Evolutionary conservation across 495 filamentous ascomycete species (phyloP), one percentile per base, ranked within the genome.

Genomic region (Letharia lupina): DNA sequence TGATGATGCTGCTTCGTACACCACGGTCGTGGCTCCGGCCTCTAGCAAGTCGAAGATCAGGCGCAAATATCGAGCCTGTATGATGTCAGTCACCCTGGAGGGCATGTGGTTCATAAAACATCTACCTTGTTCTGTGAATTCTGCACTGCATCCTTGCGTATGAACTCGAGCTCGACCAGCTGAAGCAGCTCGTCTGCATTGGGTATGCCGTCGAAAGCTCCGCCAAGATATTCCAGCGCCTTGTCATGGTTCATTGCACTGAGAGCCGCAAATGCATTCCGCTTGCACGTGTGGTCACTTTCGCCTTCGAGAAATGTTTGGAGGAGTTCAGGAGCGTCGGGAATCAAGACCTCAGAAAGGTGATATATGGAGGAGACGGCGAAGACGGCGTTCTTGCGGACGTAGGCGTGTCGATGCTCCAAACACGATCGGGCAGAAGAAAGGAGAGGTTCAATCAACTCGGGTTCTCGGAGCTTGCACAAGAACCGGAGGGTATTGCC

Each of bases 1-100:
- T n/a, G 91, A 95, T 13, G 93, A 96, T n/a, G 95, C 95, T 44
- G 95, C 93, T 77, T 98, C 95, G 72, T 99, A 99, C 40, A 97
- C 90, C 23, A 99, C 95, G 18, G 95, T 99, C 48, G 90, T 91
- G 35, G 93, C 89, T 44, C 87, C 86, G 40, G 94, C 92, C 75
- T 99, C 95, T 44, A 99, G 83, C 31, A 99, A 85, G 74, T 98
- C 95, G 71, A 99, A 97, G 69, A 99, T 98, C 65, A 98, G 82
- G 64, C 93, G 86, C 70, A 99, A 76, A 76, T 99, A 99, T 66
- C 87, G 86, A 40, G 91, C 90, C 61, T 67, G 54, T 33, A 33
- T 18, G 63, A 56, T 5, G 42, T 65, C 28, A 61, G 40, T 59
- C 33, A 35, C 18, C 11, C 23, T 59, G 37, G 16, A 61, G 37